Evolutionary conservation across 768 basidiomycete species (phyloP), one percentile per base, ranked within the genome.

Genomic region (Tricholoma flavovirens): DNA sequence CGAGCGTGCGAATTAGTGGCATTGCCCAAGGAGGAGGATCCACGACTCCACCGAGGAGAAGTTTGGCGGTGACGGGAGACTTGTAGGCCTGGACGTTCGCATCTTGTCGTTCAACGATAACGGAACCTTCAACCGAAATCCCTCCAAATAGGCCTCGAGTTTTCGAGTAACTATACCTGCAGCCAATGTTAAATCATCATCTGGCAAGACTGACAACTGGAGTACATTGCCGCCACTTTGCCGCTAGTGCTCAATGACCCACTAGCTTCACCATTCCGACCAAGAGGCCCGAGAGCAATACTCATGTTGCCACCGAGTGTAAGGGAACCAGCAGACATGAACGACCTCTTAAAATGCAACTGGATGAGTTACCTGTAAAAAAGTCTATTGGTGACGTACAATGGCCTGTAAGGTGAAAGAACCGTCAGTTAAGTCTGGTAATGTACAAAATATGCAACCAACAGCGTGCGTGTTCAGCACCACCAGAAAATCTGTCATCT

Each of bases 141-240:
- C 96, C 96, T 29, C 96, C 95, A 58, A 97, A 98, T 3, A 98
- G 80, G 19, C 96, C 96, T 53, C 90, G 83, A 1, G 94, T 94
- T 69, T 95, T 96, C 7, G 87, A 89, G 66, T 93, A 93, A 66
- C 87, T 90, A 69, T 93, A 92, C 87, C 88, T 90, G 65, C 50
- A 58, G 30, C 51, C 48, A 49, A 49, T 35, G 48, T 53, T 22
- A 62, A 22, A 52, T 29, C n/a, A 54, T 55, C 21, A 33, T 33
- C 22, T 19, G 32, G 35, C 3, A 33, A 53, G 36, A 43, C 58
- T 12, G n/a, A 48, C 17, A 52, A 30, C 8, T 8, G 59, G 3
- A 75, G 59, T 63, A 93, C 93, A 98, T 97, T 33, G 94, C 93
- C 5, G 96, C 91, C 4, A 97, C 74, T 66, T 86, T 90, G 46